These are phyloP conservation scores for Schizophyllum commune DNA, from an alignment of 1,284 basidiomycete genomes.

Conservation along the genomic window DNA sequence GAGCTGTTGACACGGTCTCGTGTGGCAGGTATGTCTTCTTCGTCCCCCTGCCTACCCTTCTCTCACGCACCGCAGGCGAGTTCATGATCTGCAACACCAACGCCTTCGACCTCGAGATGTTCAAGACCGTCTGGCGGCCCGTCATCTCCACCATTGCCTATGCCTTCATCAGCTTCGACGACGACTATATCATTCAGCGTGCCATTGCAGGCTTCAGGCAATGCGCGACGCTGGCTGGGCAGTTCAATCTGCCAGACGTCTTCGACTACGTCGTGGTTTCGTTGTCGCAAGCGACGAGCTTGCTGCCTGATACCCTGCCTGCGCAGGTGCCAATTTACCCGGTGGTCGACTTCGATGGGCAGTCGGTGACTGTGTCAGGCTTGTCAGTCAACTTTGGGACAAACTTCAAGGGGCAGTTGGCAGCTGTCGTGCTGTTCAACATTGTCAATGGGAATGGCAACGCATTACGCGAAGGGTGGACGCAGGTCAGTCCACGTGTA, in stretches of 20 bases:
- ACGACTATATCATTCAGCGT: slow-evolving; percentile 94
- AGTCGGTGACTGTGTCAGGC: slow-evolving; percentile 84
- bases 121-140: slow-evolving; percentile 86
- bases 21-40: slow-evolving; percentile 52
- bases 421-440: slow-evolving; percentile 95
- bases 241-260: slow-evolving; percentile 87
- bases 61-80: slow-evolving; percentile 40
- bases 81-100: slow-evolving; percentile 76
- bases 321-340: slow-evolving; percentile 81
- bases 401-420: slow-evolving; percentile 93
- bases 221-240: slow-evolving; percentile 88
- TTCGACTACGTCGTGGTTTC: slow-evolving; percentile 96
- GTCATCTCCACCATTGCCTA: slow-evolving; percentile 87
- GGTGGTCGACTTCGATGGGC: slow-evolving; percentile 87
- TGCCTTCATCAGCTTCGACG: slow-evolving; percentile 92
- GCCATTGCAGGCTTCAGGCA: slow-evolving; percentile 94
- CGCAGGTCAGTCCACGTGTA: slow-evolving; percentile 68
- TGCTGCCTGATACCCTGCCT: slow-evolving; percentile 69
- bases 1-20: slow-evolving; percentile 82
- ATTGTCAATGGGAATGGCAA: slow-evolving; percentile 98
- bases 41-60: not conserved
- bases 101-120: slow-evolving; percentile 88
- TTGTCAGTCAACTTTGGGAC: slow-evolving; percentile 92
- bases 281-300: slow-evolving; percentile 80
- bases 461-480: slow-evolving; percentile 92